Evolutionary conservation across 2,329 filamentous ascomycete genomes (phyloP).

Genomic region (Aspergillus sp.): DNA sequence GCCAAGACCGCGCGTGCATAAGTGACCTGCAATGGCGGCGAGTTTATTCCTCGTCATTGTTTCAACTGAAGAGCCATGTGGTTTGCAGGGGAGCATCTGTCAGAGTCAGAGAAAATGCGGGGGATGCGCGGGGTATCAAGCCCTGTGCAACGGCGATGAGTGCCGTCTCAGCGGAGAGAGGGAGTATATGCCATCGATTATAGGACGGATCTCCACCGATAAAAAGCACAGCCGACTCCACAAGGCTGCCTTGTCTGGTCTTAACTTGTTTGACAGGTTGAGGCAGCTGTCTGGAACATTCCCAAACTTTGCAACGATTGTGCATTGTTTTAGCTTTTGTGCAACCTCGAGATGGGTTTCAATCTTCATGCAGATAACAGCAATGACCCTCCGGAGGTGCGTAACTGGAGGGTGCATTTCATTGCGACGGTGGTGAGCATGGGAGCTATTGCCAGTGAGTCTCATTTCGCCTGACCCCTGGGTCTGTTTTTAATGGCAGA

Average conservation of each 20-base stretch:
- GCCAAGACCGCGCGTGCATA: constrained; percentile 10
- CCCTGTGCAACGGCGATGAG: background rate
- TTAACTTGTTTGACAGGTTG: background rate
- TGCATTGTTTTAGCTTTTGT: background rate
- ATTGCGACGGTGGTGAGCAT: constrained; percentile 11
- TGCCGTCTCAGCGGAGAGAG: background rate
- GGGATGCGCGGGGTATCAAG: background rate
- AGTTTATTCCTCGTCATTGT: background rate
- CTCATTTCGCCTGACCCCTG: background rate
- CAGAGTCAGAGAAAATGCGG: background rate
- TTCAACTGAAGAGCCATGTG: background rate
- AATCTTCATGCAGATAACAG: constrained; percentile 11
- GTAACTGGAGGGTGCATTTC: constrained; percentile 11
- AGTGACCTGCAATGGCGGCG: background rate
- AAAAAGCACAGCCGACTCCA: background rate
- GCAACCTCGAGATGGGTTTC: constrained; percentile 12
- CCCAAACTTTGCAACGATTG: background rate
- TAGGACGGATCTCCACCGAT: background rate
- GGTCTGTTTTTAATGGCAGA: no score
- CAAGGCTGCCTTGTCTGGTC: background rate
- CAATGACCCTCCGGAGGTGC: constrained; percentile 11
- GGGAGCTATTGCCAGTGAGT: constrained; percentile 10
- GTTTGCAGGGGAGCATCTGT: background rate
- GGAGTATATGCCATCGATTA: background rate
- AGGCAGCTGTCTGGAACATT: background rate